Conservation (phyloP, 179 eudicot species). For the Drosera spatulata region DNA sequence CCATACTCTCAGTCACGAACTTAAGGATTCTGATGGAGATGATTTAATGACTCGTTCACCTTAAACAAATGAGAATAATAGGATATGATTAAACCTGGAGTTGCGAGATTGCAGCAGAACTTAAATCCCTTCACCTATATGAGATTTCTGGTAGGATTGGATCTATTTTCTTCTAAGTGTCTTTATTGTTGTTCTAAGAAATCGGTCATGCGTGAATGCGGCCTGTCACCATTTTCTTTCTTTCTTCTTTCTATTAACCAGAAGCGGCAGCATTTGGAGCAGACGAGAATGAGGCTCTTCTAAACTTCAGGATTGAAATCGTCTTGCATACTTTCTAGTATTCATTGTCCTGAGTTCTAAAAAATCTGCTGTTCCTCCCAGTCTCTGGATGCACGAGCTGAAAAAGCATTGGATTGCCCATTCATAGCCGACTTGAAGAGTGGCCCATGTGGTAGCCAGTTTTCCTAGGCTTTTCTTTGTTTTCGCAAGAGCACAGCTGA, state of each 20-base stretch:
- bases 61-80: too few relatives aligned
- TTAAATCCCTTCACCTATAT: too few relatives aligned
- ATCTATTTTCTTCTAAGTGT: too few relatives aligned
- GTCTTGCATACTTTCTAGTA: background rate
- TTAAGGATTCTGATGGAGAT: too few relatives aligned
- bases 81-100: too few relatives aligned
- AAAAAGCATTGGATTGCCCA: conserved; percentile 85
- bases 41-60: too few relatives aligned
- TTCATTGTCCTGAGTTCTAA: background rate
- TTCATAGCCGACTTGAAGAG: conserved; percentile 67
- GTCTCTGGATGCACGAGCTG: conserved; percentile 75
- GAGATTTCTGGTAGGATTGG: too few relatives aligned
- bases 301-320: conserved; percentile 3
- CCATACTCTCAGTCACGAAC: too few relatives aligned
- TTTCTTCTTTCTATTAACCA: conserved; percentile 19
- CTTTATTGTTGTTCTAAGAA: too few relatives aligned
- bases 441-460: conserved; percentile 80
- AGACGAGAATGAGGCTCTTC: conserved; percentile 40
- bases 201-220: too few relatives aligned
- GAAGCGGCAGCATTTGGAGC: conserved; percentile 81
- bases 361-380: conserved; percentile 13
- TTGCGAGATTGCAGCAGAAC: too few relatives aligned
- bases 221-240: background rate
- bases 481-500: conserved; percentile 83
- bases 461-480: conserved; percentile 85